Base-by-base conservation (phyloP, 2,329 filamentous ascomycete genomes). In the Drechslera avenae region DNA sequence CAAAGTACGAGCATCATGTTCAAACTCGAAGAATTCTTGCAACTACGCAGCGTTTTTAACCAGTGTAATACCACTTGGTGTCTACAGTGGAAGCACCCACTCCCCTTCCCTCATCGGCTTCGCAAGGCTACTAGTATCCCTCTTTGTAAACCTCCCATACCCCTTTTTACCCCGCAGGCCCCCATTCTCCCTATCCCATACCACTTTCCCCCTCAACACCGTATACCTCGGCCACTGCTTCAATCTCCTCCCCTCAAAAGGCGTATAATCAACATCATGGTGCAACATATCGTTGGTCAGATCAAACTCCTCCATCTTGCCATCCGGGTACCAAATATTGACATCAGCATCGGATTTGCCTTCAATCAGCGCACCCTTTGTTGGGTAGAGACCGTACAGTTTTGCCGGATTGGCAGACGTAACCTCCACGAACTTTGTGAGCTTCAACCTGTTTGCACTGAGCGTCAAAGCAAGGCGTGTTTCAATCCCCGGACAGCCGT, bases 191-290 rank as follows among this genome's bases (percentile, higher is more conserved):
- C 76, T 75, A 56, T 83, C 81, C 82, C 81, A 86, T 1, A 85
- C 79, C 0, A 86, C 76, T 53, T 80, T 69, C 0, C 84, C 84
- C 47, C 84, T 70, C 34, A 87, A 56, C 6, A 87, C 74, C 0
- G 83, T 86, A 61, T 81, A 86, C 16, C 84, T 75, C 9, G 84
- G 84, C 84, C 84, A 86, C 50, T 86, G 83, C 21, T 75, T 76
- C 33, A 87, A 62, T n/a, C 62, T 71, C 40, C 75, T 76, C 0
- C 83, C 83, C 63, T 86, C 83, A 58, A 81, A 86, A 0, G 84
- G 83, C 7, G 83, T 85, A 60, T 86, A 85, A 60, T 87, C 83
- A 2, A 84, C 79, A 52, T 82, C 77, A 63, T 86, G 84, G 66
- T 87, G 83, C 55, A 86, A 65, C 70, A 80, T 79, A 6, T 73